Evolutionary conservation across 495 filamentous ascomycete species (phyloP).

Genomic region (Penicillium longicatenatum): DNA sequence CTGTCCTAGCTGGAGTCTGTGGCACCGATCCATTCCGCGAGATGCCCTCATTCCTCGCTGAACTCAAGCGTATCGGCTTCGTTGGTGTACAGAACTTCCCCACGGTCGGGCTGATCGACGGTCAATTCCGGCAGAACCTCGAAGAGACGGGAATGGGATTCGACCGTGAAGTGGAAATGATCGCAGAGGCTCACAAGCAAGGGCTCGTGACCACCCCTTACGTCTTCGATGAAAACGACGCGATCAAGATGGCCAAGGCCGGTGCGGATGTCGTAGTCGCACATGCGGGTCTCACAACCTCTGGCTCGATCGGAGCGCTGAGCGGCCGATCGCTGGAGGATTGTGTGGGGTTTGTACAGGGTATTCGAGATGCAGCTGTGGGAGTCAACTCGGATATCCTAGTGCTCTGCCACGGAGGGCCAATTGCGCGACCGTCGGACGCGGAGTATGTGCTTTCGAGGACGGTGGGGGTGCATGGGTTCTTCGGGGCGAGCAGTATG

Average conservation of each 20-base stretch:
- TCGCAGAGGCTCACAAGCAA: conserved; percentile 54
- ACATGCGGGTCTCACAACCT: conserved; percentile 69
- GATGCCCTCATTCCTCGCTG: conserved; percentile 56
- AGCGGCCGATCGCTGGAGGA: conserved; percentile 63
- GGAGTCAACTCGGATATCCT: conserved; percentile 58
- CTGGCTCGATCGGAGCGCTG: conserved; percentile 62
- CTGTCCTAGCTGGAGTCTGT: conserved; percentile 68
- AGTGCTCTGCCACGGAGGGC: conserved; percentile 70
- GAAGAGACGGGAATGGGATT: conserved; percentile 75
- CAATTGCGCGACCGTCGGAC: conserved; percentile 63
- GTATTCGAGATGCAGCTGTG: conserved; percentile 60
- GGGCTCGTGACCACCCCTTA: conserved; percentile 69
- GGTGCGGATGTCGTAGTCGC: conserved; percentile 70
- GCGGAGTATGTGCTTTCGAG: conserved; percentile 61
- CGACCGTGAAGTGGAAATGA: conserved; percentile 64
- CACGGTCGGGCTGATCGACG: conserved; percentile 71
- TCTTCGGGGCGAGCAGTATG: conserved; percentile 72
- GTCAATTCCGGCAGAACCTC: conserved; percentile 62
- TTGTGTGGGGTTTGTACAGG: conserved; percentile 59
- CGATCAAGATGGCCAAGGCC: conserved; percentile 57
- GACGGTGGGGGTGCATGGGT: conserved; percentile 65
- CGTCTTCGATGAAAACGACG: conserved; percentile 63
- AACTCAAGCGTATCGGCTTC: conserved; percentile 62
- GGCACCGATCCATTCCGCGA: conserved; percentile 65
- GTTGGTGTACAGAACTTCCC: conserved; percentile 74